phyloP scores from a whole-genome alignment of 2,329 filamentous ascomycete genomes.

The Penicillium sp. region DNA sequence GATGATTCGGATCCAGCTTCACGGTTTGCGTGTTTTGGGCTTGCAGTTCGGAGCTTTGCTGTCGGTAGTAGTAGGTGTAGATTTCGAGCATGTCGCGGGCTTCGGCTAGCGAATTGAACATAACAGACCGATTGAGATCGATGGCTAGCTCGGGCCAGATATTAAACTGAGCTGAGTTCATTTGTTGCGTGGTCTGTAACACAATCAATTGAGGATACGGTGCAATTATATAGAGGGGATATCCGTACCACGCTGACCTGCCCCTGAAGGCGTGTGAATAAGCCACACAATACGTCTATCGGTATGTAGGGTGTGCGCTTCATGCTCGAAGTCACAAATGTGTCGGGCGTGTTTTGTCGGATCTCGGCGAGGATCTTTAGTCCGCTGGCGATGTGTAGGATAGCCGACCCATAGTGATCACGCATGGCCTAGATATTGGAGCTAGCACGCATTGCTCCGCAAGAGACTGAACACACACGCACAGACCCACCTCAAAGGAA shows the following conservation, averaged over 20 bases:
- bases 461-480: neutral
- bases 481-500: constrained; percentile 26
- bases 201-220: neutral
- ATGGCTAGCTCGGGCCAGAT: constrained; percentile 4
- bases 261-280: constrained; percentile 7
- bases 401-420: constrained; percentile 26
- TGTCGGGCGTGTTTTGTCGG: neutral
- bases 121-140: neutral
- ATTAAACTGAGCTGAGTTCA: neutral
- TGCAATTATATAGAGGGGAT: neutral
- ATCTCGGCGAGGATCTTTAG: constrained; percentile 27
- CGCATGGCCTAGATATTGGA: constrained; percentile 23
- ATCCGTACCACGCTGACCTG: constrained; percentile 5
- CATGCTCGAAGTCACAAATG: neutral
- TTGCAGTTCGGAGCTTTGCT: neutral
- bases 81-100: constrained; percentile 11
- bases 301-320: constrained; percentile 13
- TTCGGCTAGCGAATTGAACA: constrained; percentile 3
- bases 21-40: neutral
- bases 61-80: constrained; percentile 7
- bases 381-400: constrained; percentile 24
- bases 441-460: neutral
- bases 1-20: neutral
- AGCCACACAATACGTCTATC: constrained; percentile 7
- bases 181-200: neutral